These are phyloP conservation scores for Pseudozyma thailandica DNA, from an alignment of 1,284 basidiomycete species.

Conservation along the genomic window DNA sequence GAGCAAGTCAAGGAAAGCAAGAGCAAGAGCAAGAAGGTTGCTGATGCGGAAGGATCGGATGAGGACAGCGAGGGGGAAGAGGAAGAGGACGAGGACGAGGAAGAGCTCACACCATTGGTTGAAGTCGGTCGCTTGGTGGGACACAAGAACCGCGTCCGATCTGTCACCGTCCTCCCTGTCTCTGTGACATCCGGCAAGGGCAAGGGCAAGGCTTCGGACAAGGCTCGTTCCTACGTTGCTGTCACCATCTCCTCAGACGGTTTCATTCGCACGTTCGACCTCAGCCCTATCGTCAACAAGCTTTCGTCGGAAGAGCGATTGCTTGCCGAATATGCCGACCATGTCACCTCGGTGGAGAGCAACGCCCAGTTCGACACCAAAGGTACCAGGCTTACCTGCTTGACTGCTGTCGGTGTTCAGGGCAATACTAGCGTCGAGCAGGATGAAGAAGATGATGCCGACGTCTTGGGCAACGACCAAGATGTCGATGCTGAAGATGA, in stretches of 20 bases:
- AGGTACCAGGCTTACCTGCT: conserved; percentile 62
- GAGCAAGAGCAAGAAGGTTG: conserved; percentile 14
- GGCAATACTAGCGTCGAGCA: conserved; percentile 13
- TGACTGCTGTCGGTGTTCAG: conserved; percentile 56
- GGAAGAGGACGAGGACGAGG: conserved; percentile 35
- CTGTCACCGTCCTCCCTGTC: conserved; percentile 42
- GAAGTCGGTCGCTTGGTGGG: conserved; percentile 59
- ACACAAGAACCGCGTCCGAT: conserved; percentile 62
- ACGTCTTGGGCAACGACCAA: conserved; percentile 36
- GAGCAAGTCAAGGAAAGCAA: conserved; percentile 9
- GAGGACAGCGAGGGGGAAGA: conserved; percentile 18
- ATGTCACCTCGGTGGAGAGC: conserved; percentile 31
- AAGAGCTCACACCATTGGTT: conserved; percentile 37
- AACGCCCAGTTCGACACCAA: conserved; percentile 58
- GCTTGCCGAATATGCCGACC: conserved; percentile 9
- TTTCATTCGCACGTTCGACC: conserved; percentile 61
- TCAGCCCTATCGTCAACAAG: conserved; percentile 32
- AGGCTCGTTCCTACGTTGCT: conserved; percentile 31
- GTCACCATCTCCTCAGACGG: conserved; percentile 66
- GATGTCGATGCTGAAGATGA: conserved; percentile 23
- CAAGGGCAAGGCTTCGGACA: conserved; percentile 15
- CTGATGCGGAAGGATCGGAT: conserved; percentile 23
- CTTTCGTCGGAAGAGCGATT: conserved; percentile 10
- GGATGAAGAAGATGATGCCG: conserved; percentile 39
- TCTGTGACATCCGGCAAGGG: conserved; percentile 15